Percentiles rank a stretch among this genome's conserved stretches.
Conservation (phyloP, 1,284 basidiomycete species). For the Cutaneotrichosporon sp. region DNA sequence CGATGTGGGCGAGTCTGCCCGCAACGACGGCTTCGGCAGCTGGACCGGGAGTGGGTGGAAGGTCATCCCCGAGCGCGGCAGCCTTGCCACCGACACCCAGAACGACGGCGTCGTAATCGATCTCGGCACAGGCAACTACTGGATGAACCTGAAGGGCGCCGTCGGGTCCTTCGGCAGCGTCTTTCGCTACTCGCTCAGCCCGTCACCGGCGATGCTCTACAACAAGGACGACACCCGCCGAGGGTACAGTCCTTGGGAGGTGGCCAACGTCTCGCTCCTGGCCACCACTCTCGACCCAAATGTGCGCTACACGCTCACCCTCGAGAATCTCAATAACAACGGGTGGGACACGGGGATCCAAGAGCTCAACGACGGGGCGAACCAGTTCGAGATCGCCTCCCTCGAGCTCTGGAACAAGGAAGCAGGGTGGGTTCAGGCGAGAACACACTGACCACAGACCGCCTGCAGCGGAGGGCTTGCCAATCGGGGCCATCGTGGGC, state of each 20-base stretch:
- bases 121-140: background rate
- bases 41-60: background rate
- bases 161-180: background rate
- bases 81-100: background rate
- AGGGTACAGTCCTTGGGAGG: background rate
- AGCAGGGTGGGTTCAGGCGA: background rate
- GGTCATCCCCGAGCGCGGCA: background rate
- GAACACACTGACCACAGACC: background rate
- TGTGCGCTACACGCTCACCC: background rate
- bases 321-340: background rate
- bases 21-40: background rate
- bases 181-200: background rate
- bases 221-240: background rate
- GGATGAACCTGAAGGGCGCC: background rate
- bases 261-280: background rate
- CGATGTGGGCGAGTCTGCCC: background rate
- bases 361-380: background rate
- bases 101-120: background rate
- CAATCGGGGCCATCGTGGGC: background rate
- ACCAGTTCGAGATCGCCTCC: background rate
- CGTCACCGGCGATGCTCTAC: background rate
- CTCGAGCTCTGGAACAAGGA: background rate
- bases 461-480: background rate
- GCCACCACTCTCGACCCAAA: background rate
- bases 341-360: background rate